Base-by-base conservation (phyloP, 2,329 filamentous ascomycete genomes). In the Aspergillus niger region DNA sequence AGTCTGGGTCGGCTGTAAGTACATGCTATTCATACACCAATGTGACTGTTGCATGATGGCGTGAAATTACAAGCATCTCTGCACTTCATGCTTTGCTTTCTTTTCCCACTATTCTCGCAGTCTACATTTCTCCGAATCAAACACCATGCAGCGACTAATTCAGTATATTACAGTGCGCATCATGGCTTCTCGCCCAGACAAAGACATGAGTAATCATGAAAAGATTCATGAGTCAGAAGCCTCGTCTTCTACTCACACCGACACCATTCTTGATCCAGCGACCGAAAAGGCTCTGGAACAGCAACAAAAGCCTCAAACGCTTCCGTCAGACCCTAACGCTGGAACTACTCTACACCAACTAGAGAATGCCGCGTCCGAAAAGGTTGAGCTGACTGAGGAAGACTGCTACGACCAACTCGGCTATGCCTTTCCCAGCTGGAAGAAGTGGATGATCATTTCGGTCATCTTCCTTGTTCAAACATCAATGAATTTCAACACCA, bases 401-500 rank as follows among this genome's bases (percentile, higher is more conserved):
- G 87, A 89, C 66, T 90, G 87, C 75, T 88, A 87, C 72, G 81
- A 84, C 20, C 81, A 90, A 69, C 80, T 91, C 0, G 88, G 87
- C 55, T 91, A 82, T 70, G 79, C 80, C 8, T 91, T 85, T 64
- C 77, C 87, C 0, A 73, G 65, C 11, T 82, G 77, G 78, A 89
- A 86, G 77, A 91, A 91, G 77, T 91, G 89, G 89, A 85, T 80
- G 69, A 89, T 91, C 67, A 83, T 91, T 58, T 83, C 82, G n/a
- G 82, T 91, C 72, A 89, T 91, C 73, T 91, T 91, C 78, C 78
- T 88, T 67, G 88, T 91, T 4, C 89, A 91, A 71, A 85, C 87
- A 1, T 91, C 89, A 3, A 91, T 91, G 89, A 91, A 91, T 79
- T 90, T 91, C 80, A 91, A 91, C 77, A 90, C 89, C 3, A 88